Conservation (phyloP, 2,329 filamentous ascomycete species). For the Sporothrix dimorphospora region DNA sequence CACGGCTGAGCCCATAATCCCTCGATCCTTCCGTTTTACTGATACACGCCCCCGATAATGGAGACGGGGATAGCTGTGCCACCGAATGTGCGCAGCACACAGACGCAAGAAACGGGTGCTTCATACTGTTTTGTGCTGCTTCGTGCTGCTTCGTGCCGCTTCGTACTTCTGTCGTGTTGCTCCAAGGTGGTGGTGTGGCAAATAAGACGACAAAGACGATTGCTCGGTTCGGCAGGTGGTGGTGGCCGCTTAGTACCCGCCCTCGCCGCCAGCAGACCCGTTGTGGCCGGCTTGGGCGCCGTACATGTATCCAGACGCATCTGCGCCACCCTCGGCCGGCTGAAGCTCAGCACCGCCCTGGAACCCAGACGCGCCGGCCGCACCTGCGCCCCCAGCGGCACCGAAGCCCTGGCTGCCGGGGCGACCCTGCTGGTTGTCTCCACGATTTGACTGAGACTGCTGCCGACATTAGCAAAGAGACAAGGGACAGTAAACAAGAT, state of each 20-base stretch:
- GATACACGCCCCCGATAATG: constrained; percentile 27
- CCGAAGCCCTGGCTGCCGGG: constrained; percentile 59
- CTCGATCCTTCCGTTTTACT: constrained; percentile 25
- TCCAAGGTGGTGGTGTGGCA: neutral
- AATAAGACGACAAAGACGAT: neutral
- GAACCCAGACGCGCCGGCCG: constrained; percentile 49
- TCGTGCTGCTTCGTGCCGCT: neutral
- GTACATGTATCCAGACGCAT: constrained; percentile 55
- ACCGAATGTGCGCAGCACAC: constrained; percentile 18
- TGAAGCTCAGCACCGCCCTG: constrained; percentile 51
- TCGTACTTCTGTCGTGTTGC: neutral
- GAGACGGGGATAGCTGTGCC: constrained; percentile 14
- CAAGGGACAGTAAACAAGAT: neutral
- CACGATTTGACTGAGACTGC: constrained; percentile 78
- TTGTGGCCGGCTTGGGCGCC: constrained; percentile 60
- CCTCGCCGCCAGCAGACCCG: constrained; percentile 56
- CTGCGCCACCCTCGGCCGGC: constrained; percentile 49
- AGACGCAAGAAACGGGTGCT: neutral
- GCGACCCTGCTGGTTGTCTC: constrained; percentile 55
- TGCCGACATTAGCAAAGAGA: neutral
- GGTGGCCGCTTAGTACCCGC: constrained; percentile 47
- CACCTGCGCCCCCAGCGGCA: constrained; percentile 46
- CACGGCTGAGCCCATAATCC: constrained; percentile 12
- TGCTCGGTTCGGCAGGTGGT: neutral
- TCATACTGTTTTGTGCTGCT: neutral